Base-by-base conservation (phyloP, 371 early-diverging fungal species). In the Mucor saturninus region DNA sequence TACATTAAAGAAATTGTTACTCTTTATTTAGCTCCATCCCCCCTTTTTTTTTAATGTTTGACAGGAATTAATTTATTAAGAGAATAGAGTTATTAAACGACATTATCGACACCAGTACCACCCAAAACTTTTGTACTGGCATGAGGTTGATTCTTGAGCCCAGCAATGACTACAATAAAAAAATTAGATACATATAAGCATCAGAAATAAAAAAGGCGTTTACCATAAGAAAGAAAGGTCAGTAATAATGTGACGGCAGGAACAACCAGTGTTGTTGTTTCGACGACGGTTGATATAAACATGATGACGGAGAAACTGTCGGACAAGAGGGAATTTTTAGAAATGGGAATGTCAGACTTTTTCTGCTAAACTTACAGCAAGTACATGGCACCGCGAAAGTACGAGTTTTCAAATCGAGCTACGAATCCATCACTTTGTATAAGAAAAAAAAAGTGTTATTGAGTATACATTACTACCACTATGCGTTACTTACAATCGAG, bases 81-180 rank as follows among this genome's bases (percentile, higher is more conserved):
- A 42, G 39, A 38, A 11, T 8, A 8, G 39, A 38, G 6, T 8
- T 46, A 52, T 57, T 68, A 79, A 9, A 79, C 80, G 2, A 80
- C 74, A 56, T 75, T 74, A 45, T 80, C 76, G 6, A 80, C 76
- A 53, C 77, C 77, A 28, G 76, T 71, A 35, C 78, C 78, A 56
- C 78, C 78, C 8, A 77, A 64, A 0, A 73, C 59, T 42, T 69
- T 71, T 11, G 73, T 63, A 54, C 78, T 77, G 30, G 78, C 81
- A 52, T 80, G 72, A 45, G 78, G 76, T 49, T 77, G 81, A 3
- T 76, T 68, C 55, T 75, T 80, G 30, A 75, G 0, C 21, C 67
- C 80, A 60, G 77, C 77, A 65, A 80, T 75, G 8, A 53, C 78
- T 77, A 50, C 10, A 40, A 7, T 40, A 30, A 13, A 58, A 38